A percentile compares a stretch with the other conserved stretches of the same genome.
Conservation (phyloP, 129 eudicot species). For the Apium graveolens region DNA sequence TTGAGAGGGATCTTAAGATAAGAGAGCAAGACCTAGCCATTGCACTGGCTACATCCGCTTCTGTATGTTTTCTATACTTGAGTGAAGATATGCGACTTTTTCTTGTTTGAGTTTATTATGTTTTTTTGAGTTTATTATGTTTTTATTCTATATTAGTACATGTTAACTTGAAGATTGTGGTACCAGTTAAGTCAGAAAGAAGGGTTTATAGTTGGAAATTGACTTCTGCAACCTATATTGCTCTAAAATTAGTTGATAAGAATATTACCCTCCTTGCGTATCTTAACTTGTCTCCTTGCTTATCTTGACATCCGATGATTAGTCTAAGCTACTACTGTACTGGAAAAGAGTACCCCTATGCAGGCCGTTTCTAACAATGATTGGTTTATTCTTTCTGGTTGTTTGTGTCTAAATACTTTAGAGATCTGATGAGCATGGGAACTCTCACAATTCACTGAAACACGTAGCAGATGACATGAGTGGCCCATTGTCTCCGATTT, state of each 20-base stretch:
- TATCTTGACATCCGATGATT: not conserved
- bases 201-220: not conserved
- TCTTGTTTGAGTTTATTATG: not conserved
- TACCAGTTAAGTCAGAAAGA: not conserved
- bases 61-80: constrained; percentile 30
- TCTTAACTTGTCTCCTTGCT: not conserved
- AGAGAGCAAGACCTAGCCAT: constrained; percentile 63
- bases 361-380: not conserved
- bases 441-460: constrained; percentile 53
- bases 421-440: constrained; percentile 37
- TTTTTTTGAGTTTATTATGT: not conserved
- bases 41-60: constrained; percentile 59
- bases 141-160: not conserved
- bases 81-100: not conserved
- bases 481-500: constrained; percentile 72
- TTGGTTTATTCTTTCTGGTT: not conserved
- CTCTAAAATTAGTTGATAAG: not conserved
- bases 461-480: constrained; percentile 76
- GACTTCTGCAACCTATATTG: not conserved
- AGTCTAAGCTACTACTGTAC: not conserved
- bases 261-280: not conserved
- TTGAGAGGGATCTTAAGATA: constrained; percentile 75
- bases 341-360: not conserved
- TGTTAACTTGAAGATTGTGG: not conserved
- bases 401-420: constrained; percentile 8